Evolutionary conservation across 257 asterid genomes (phyloP).

Genomic region (Jacaranda mimosifolia): DNA sequence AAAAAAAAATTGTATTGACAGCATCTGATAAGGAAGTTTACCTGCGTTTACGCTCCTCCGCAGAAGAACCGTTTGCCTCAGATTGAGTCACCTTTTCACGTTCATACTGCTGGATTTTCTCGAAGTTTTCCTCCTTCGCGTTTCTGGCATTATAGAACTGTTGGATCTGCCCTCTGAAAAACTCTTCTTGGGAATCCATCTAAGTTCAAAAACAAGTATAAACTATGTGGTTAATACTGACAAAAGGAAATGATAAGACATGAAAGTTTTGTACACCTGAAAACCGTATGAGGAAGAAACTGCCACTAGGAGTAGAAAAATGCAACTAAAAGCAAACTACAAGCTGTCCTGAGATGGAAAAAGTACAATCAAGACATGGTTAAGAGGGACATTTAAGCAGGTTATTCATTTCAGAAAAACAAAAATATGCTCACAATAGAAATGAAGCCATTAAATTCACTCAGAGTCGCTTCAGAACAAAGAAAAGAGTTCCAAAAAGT

Average conservation of each 20-base stretch:
- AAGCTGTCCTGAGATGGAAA: constrained; percentile 6
- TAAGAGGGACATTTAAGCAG: background rate
- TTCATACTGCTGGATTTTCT: constrained; percentile 55
- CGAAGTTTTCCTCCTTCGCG: constrained; percentile 64
- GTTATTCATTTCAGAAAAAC: background rate
- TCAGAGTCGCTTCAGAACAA: background rate
- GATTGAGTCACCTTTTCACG: constrained; percentile 51
- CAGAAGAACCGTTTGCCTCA: constrained; percentile 42
- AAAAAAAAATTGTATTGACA: background rate
- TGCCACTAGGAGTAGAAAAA: constrained; percentile 3
- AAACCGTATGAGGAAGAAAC: background rate
- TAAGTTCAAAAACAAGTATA: constrained; percentile 36
- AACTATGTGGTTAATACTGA: constrained; percentile 22
- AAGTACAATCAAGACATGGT: background rate
- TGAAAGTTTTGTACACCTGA: background rate
- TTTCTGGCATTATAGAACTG: constrained; percentile 54
- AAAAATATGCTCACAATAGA: background rate
- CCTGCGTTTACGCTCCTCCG: constrained; percentile 57
- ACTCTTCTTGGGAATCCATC: constrained; percentile 79
- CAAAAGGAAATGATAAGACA: background rate
- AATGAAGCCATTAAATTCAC: background rate
- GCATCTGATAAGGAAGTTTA: constrained; percentile 36
- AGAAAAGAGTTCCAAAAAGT: constrained; percentile 7
- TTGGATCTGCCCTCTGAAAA: constrained; percentile 54
- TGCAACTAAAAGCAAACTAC: constrained; percentile 3